Percentiles rank a stretch among this genome's conserved stretches.
Evolutionary conservation across 1,284 basidiomycete genomes (phyloP).

Genomic region (Agaricales sp.): DNA sequence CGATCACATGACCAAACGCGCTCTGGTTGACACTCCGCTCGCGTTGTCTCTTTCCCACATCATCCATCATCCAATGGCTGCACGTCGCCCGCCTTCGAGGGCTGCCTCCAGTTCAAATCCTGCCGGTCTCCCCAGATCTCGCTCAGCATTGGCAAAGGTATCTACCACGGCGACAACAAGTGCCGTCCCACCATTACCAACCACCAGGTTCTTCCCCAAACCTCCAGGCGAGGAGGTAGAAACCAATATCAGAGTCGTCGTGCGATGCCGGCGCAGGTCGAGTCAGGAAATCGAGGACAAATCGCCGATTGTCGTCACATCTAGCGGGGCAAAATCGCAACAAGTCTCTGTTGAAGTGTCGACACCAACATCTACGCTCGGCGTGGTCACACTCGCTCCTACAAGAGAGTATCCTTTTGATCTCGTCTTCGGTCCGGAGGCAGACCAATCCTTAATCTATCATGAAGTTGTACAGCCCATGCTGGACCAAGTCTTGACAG

Average conservation of each 20-base stretch:
- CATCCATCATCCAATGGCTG: constrained; percentile 30
- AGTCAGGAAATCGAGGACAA: constrained; percentile 75
- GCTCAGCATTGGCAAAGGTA: constrained; percentile 27
- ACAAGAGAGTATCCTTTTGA: constrained; percentile 87
- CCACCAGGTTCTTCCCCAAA: constrained; percentile 8
- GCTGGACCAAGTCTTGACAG: constrained; percentile 86
- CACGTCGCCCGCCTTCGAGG: constrained; percentile 38
- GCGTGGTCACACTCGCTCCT: constrained; percentile 55
- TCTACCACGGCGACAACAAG: constrained; percentile 16
- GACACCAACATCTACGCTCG: constrained; percentile 49
- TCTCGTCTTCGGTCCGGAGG: constrained; percentile 92
- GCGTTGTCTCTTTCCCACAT: neutral
- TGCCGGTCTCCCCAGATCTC: constrained; percentile 22
- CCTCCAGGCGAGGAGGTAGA: constrained; percentile 22
- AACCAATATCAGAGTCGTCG: constrained; percentile 85
- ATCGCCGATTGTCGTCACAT: constrained; percentile 75
- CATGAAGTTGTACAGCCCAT: constrained; percentile 90
- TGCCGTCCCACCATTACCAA: constrained; percentile 16
- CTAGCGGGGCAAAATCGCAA: constrained; percentile 61
- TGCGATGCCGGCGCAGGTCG: constrained; percentile 75
- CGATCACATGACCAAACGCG: constrained; percentile 20
- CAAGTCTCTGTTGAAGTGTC: constrained; percentile 76
- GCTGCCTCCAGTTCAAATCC: constrained; percentile 16
- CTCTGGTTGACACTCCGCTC: constrained; percentile 1
- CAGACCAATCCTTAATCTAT: constrained; percentile 93